Evolutionary conservation across 495 filamentous ascomycete genomes (phyloP), one percentile per base, ranked within the genome.

Genomic region (Trichoderma asperelloides): DNA sequence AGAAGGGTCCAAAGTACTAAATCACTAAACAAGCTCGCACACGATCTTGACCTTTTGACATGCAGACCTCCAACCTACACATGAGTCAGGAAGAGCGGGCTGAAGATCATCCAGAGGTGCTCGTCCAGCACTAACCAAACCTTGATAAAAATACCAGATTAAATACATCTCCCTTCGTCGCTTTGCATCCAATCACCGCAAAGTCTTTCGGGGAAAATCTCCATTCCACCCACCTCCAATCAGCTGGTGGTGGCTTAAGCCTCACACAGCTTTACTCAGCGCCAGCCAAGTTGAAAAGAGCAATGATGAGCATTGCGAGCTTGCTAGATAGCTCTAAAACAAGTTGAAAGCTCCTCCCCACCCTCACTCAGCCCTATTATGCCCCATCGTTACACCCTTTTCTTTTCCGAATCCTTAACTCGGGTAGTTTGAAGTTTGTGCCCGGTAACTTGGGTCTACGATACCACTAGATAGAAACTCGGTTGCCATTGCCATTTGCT

Each of bases 341-440:
- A 28, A 16, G 21, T 21, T 6, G 49, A 2, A 23, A 60, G 16
- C 9, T 30, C 25, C 55, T 30, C 25, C 27, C 49, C 55, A 60
- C 55, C 55, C 55, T 60, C 55, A 60, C 55, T 60, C 55, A 60
- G 55, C 55, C 55, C 55, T 60, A 60, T 60, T n/a, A 47, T 47
- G 2, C 33, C 33, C 21, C 47, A 21, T 51, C 21, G 47, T 7
- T 51, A 0, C 43, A 47, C 9, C n/a, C 33, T 8, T 37, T 37
- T 37, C 33, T 37, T 37, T 37, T 4, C 33, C 33, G 33, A 47
- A 47, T n/a, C 33, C 43, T 18, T 47, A n/a, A 47, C 12, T 47
- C 13, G 15, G 15, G 15, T 18, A 47, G n/a, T 47, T n/a, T 47
- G 43, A 47, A n/a, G 43, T 45, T 18, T 45, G 41, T 16, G 12